Evolutionary conservation across 768 basidiomycete species (phyloP).

Genomic region (Tubosaeta sp.): DNA sequence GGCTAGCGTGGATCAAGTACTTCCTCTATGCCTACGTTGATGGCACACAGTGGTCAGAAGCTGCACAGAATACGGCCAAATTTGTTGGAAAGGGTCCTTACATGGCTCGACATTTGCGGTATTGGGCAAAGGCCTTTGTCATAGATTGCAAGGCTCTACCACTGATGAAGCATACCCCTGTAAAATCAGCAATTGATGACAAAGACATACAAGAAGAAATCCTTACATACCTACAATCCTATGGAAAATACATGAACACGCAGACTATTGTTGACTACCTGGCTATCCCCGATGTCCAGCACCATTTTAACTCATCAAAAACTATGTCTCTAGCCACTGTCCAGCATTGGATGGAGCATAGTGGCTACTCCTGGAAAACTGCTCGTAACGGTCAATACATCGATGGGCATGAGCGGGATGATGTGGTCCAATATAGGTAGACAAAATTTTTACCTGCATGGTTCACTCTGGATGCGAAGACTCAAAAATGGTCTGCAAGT

Average conservation of each 20-base stretch:
- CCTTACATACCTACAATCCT: conserved; percentile 5
- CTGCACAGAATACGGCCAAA: not conserved
- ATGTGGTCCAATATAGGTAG: conserved; percentile 17
- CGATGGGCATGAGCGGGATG: not conserved
- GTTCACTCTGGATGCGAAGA: not conserved
- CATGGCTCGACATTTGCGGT: conserved; percentile 21
- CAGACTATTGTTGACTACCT: conserved; percentile 20
- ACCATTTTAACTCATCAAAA: not conserved
- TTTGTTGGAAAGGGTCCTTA: not conserved
- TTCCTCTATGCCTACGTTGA: not conserved
- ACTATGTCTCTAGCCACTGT: conserved; percentile 8
- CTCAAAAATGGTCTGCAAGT: not conserved
- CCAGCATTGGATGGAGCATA: conserved; percentile 16
- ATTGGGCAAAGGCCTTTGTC: conserved; percentile 30
- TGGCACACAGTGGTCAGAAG: not conserved
- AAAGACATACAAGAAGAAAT: conserved; percentile 31
- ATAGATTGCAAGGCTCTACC: conserved; percentile 7
- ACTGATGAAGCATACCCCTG: conserved; percentile 9
- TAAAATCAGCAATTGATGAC: conserved; percentile 24
- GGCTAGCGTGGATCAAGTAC: not conserved
- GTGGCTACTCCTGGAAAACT: conserved; percentile 21
- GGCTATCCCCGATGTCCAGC: not conserved
- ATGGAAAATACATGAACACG: conserved; percentile 23
- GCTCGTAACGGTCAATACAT: conserved; percentile 12
- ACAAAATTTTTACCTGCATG: not conserved